Evolutionary conservation across 192 early-diverging fungal genomes (phyloP).

Genomic region (Coemansia aciculifera): DNA sequence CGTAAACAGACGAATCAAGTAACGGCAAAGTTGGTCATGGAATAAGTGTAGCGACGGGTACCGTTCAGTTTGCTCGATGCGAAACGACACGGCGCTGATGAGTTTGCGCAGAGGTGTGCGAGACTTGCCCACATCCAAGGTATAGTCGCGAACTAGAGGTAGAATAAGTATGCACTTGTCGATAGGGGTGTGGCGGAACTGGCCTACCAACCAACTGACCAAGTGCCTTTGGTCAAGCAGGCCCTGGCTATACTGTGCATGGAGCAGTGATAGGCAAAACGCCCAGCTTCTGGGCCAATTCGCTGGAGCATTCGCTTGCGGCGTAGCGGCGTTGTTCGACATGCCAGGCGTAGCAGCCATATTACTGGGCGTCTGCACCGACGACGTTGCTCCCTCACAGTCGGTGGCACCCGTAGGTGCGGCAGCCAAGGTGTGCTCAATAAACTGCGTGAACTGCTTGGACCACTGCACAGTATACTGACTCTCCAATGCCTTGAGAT

Average conservation of each 20-base stretch:
- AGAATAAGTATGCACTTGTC: conserved; percentile 50
- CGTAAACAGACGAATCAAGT: conserved; percentile 32
- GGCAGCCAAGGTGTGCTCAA: conserved; percentile 32
- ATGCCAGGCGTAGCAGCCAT: conserved; percentile 7
- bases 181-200: conserved; percentile 22
- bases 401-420: conserved; percentile 21
- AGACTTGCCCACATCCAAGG: conserved; percentile 39
- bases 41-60: conserved; percentile 25
- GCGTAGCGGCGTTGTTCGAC: conserved; percentile 1
- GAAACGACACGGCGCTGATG: conserved; percentile 28
- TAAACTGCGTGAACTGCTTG: conserved; percentile 36
- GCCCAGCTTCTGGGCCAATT: conserved; percentile 36
- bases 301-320: not conserved
- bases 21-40: conserved; percentile 9
- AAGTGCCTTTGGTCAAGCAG: conserved; percentile 50
- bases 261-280: conserved; percentile 31
- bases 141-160: conserved; percentile 36
- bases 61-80: conserved; percentile 23
- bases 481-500: conserved; percentile 19
- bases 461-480: conserved; percentile 45
- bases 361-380: not conserved
- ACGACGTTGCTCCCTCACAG: not conserved
- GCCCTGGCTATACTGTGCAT: conserved; percentile 45
- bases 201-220: conserved; percentile 45
- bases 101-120: conserved; percentile 55